Percentiles rank a stretch among this genome's conserved stretches.
Conservation (phyloP, 2,329 filamentous ascomycete genomes). For the Aspergillus transmontanensis region DNA sequence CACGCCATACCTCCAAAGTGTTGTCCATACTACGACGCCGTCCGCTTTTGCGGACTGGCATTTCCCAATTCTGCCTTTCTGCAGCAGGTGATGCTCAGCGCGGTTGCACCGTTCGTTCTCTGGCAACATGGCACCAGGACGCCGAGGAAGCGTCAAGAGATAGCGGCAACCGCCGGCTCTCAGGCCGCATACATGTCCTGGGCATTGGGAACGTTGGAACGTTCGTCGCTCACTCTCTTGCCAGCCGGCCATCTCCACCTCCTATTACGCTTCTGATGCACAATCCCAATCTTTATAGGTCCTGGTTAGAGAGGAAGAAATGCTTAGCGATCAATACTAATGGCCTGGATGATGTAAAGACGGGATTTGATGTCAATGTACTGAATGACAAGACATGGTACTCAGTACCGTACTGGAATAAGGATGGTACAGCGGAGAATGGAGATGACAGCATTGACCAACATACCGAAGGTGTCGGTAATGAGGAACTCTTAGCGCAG, state of each 20-base stretch:
- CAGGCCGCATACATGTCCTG: slow-evolving; percentile 60
- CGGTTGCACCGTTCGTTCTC: slow-evolving; percentile 16
- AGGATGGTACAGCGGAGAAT: slow-evolving; percentile 17
- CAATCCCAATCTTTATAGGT: slow-evolving; percentile 29
- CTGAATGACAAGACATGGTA: slow-evolving; percentile 37
- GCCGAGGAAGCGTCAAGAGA: slow-evolving; percentile 24
- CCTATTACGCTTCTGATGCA: slow-evolving; percentile 78
- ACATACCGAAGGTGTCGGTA: slow-evolving; percentile 9
- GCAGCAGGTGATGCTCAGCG: background rate
- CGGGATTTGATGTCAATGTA: slow-evolving; percentile 48
- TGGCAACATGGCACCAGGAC: slow-evolving; percentile 34
- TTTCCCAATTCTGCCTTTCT: slow-evolving; percentile 20
- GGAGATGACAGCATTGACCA: slow-evolving; percentile 10
- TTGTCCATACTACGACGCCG: slow-evolving; percentile 37
- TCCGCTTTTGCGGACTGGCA: slow-evolving; percentile 34
- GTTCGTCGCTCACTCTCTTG: slow-evolving; percentile 72
- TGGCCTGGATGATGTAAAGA: slow-evolving; percentile 45
- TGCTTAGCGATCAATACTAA: slow-evolving; percentile 40
- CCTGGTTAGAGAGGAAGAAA: slow-evolving; percentile 25
- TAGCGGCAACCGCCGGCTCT: slow-evolving; percentile 26
- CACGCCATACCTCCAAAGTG: slow-evolving; percentile 30
- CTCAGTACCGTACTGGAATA: slow-evolving; percentile 28
- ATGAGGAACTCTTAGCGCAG: slow-evolving; percentile 15
- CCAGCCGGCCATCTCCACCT: slow-evolving; percentile 67
- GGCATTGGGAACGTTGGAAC: slow-evolving; percentile 78